A percentile compares a stretch with the other conserved stretches of the same genome.
phyloP scores from a whole-genome alignment of 2,329 filamentous ascomycete species.

The Cadophora gregata region DNA sequence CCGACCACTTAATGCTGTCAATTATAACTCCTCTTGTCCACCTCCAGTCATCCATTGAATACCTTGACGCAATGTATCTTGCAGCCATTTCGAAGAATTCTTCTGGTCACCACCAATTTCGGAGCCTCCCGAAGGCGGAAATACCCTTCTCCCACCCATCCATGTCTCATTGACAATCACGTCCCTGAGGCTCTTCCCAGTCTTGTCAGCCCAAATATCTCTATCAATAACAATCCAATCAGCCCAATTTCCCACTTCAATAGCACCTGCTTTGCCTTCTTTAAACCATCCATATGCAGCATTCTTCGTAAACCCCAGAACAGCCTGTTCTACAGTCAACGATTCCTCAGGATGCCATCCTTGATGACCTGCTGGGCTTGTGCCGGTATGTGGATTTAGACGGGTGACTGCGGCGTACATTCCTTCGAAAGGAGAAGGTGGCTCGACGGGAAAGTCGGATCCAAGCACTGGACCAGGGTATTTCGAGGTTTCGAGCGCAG shows the following conservation, averaged over 20 bases:
- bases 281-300: conserved; percentile 65
- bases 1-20: background rate
- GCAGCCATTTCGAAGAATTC: background rate
- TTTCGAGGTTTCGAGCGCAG: background rate
- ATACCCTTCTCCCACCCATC: conserved; percentile 59
- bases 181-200: conserved; percentile 57
- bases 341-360: conserved; percentile 67
- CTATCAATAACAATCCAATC: conserved; percentile 75
- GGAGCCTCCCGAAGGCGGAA: background rate
- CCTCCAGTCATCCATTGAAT: background rate
- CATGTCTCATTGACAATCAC: conserved; percentile 70
- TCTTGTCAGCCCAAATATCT: conserved; percentile 55
- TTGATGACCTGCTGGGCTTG: conserved; percentile 51
- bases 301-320: conserved; percentile 66
- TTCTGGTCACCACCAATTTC: background rate
- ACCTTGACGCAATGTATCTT: background rate
- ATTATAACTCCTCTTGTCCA: background rate
- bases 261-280: conserved; percentile 63
- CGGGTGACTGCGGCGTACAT: conserved; percentile 72
- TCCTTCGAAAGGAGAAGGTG: conserved; percentile 69
- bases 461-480: conserved; percentile 60
- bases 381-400: conserved; percentile 61
- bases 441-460: conserved; percentile 76
- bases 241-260: conserved; percentile 65
- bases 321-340: conserved; percentile 62